These are phyloP conservation scores for Schizothecium vesticola DNA, from an alignment of 495 filamentous ascomycete genomes.

Conservation along the genomic window DNA sequence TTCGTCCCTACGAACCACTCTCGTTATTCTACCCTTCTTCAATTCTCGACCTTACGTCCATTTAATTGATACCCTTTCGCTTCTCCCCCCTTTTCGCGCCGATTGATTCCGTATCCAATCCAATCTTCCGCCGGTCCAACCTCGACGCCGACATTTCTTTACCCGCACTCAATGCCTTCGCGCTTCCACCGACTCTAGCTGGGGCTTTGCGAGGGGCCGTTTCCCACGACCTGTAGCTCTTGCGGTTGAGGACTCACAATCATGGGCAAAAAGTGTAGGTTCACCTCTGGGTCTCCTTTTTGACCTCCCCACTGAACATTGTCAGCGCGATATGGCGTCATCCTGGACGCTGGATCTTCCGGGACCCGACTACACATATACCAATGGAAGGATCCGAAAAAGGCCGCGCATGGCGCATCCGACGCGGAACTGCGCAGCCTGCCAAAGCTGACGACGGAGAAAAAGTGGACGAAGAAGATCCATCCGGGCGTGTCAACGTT, in stretches of 20 bases:
- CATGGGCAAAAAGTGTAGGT: constrained; percentile 24
- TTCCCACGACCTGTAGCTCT: not conserved
- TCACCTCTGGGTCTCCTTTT: not conserved
- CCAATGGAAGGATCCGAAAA: constrained; percentile 73
- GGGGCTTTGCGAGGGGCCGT: not conserved
- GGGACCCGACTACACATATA: constrained; percentile 94
- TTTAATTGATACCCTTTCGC: not conserved
- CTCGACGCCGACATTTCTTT: not conserved
- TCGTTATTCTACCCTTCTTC: not conserved
- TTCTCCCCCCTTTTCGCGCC: not conserved
- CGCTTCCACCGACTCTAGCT: not conserved
- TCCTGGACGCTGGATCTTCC: constrained; percentile 60
- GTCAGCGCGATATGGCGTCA: constrained; percentile 53
- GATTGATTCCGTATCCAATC: not conserved
- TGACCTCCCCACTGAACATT: constrained; percentile 8
- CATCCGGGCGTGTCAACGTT: constrained; percentile 90
- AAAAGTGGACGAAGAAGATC: constrained; percentile 90
- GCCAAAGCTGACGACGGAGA: constrained; percentile 74
- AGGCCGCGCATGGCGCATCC: constrained; percentile 58
- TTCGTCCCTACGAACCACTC: not conserved
- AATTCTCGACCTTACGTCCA: not conserved
- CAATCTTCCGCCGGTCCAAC: not conserved
- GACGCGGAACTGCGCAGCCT: constrained; percentile 59
- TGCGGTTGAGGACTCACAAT: not conserved
- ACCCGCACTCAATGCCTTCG: constrained; percentile 2